Conservation (phyloP, 129 eudicot genomes). For the Erigeron canadensis region DNA sequence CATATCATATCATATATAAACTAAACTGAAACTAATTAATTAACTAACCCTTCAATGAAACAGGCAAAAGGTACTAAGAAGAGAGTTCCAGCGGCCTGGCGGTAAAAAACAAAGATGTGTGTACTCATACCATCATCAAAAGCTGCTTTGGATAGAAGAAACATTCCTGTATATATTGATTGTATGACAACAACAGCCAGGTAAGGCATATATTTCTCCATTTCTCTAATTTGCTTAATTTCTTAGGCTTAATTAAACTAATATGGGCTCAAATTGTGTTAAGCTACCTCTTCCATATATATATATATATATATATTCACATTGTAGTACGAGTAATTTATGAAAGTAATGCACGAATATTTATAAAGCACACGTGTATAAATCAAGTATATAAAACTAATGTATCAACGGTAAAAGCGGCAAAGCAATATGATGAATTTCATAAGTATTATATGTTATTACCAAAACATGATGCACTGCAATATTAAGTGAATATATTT, state of each 20-base stretch:
- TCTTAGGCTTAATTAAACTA: neutral
- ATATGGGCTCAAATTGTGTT: neutral
- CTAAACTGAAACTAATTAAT: neutral
- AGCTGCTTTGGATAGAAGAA: constrained; percentile 60
- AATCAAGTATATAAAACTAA: too few species aligned
- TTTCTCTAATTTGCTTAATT: constrained; percentile 11
- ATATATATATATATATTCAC: too few species aligned
- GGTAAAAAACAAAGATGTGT: constrained; percentile 64
- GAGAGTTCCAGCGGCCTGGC: constrained; percentile 71
- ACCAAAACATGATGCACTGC: too few species aligned
- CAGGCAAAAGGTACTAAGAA: constrained; percentile 52
- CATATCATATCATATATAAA: neutral
- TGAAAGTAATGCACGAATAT: too few species aligned
- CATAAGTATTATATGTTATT: too few species aligned
- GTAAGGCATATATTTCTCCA: constrained; percentile 43
- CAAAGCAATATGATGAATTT: too few species aligned
- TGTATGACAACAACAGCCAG: constrained; percentile 45
- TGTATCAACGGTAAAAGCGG: too few species aligned
- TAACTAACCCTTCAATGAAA: constrained; percentile 44
- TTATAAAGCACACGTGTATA: too few species aligned
- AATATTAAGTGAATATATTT: too few species aligned
- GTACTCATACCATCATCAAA: constrained; percentile 76
- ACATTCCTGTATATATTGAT: constrained; percentile 61
- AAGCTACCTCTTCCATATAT: neutral
- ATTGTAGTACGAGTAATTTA: too few species aligned